phyloP scores from a whole-genome alignment of 1,139 yeast species.

The Suhomyces taliae region DNA sequence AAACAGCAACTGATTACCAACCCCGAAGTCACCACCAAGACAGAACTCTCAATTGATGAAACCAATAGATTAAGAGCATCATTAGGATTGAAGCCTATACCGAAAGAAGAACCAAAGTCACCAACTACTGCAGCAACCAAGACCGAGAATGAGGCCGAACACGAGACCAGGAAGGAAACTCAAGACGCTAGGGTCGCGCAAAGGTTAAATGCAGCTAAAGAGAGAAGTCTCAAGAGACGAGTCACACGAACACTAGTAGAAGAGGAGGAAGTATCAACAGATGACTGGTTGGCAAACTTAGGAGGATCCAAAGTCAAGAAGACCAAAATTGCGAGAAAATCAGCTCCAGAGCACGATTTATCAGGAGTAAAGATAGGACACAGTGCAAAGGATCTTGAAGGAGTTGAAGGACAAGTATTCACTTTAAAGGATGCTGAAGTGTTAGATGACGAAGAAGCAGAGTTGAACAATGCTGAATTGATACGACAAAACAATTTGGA shows the following conservation, averaged over 20 bases:
- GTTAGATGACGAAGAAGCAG: conserved; percentile 49
- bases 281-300: conserved; percentile 39
- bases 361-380: conserved; percentile 47
- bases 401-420: conserved; percentile 53
- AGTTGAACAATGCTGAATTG: conserved; percentile 45
- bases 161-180: neutral
- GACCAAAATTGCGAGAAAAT: conserved; percentile 7
- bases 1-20: neutral
- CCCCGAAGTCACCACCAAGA: neutral
- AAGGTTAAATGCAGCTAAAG: conserved; percentile 19
- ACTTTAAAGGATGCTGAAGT: conserved; percentile 65
- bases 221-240: conserved; percentile 18
- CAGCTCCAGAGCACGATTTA: conserved; percentile 24
- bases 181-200: conserved; percentile 9
- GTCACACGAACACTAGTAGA: conserved; percentile 25
- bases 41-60: conserved; percentile 31
- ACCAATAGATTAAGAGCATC: conserved; percentile 43
- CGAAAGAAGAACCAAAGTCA: conserved; percentile 9
- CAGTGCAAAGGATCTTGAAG: conserved; percentile 36
- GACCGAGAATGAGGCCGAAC: conserved; percentile 7
- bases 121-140: conserved; percentile 12
- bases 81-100: conserved; percentile 23
- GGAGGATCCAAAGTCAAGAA: conserved; percentile 18
- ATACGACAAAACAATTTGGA: conserved; percentile 30
- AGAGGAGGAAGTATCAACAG: conserved; percentile 28